Conservation (phyloP, 2,329 filamentous ascomycete genomes). For the Pyrenophora tritici-repentis region DNA sequence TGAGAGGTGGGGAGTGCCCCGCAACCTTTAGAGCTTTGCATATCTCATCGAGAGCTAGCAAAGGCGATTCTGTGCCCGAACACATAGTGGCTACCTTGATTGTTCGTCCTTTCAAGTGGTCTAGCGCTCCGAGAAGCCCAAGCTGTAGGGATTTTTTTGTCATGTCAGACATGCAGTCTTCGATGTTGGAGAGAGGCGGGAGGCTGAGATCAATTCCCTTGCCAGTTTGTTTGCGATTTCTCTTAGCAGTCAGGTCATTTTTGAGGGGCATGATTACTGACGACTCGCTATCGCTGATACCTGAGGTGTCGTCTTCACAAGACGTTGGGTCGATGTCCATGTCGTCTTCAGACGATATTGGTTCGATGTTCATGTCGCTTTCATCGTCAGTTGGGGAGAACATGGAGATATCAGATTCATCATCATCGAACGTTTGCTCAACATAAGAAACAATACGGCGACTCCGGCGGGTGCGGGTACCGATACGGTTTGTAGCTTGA, state of each 20-base stretch:
- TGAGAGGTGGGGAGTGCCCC: slow-evolving; percentile 13
- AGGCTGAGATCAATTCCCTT: slow-evolving; percentile 43
- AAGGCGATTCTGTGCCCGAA: slow-evolving; percentile 76
- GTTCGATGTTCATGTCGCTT: slow-evolving; percentile 2
- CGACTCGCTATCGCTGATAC: neutral
- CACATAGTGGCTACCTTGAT: slow-evolving; percentile 72
- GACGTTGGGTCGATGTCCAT: neutral
- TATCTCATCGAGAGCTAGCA: slow-evolving; percentile 68
- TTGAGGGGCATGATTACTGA: neutral
- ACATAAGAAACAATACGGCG: slow-evolving; percentile 19
- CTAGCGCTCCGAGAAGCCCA: slow-evolving; percentile 44
- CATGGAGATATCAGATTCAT: slow-evolving; percentile 6
- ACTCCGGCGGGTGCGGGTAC: slow-evolving; percentile 7
- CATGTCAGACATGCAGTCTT: slow-evolving; percentile 58
- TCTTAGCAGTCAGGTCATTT: neutral
- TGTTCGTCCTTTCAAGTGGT: slow-evolving; percentile 43
- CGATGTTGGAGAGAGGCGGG: slow-evolving; percentile 54
- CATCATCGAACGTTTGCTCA: slow-evolving; percentile 9
- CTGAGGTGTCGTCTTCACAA: neutral
- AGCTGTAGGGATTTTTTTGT: slow-evolving; percentile 43
- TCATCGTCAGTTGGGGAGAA: neutral
- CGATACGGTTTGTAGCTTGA: neutral
- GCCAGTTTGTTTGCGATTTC: neutral
- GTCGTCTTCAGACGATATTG: slow-evolving; percentile 5
- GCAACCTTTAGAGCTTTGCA: slow-evolving; percentile 28